A percentile compares a stretch with the other conserved stretches of the same genome.
These are phyloP conservation scores for Yamadazyma atmosphaerica DNA, from an alignment of 1,139 yeast species.

Conservation along the genomic window DNA sequence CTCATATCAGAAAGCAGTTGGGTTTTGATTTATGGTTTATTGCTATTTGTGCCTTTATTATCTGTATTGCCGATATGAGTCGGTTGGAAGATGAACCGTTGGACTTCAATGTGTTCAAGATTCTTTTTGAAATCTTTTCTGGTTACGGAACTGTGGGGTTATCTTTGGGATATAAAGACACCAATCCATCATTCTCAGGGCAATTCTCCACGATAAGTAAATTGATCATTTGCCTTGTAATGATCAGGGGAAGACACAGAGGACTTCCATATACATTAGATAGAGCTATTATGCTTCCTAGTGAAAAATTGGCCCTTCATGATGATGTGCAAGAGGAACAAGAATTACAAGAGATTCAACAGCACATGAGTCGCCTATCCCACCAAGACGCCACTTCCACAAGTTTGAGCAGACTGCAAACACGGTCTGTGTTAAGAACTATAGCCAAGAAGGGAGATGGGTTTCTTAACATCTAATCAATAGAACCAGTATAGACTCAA, in stretches of 20 bases:
- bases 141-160: slow-evolving; percentile 96
- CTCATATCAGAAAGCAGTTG: slow-evolving; percentile 86
- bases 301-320: slow-evolving; percentile 61
- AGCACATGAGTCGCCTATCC: background rate
- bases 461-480: background rate
- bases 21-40: slow-evolving; percentile 94
- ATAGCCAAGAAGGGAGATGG: slow-evolving; percentile 11
- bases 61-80: slow-evolving; percentile 79
- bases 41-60: slow-evolving; percentile 77
- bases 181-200: slow-evolving; percentile 68
- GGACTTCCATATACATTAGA: slow-evolving; percentile 92
- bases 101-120: slow-evolving; percentile 66
- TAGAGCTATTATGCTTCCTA: slow-evolving; percentile 87
- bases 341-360: background rate
- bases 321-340: slow-evolving; percentile 69
- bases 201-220: slow-evolving; percentile 31
- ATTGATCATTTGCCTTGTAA: slow-evolving; percentile 80
- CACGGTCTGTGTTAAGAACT: slow-evolving; percentile 6
- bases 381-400: slow-evolving; percentile 1
- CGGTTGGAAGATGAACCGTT: slow-evolving; percentile 47
- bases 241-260: slow-evolving; percentile 94
- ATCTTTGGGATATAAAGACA: slow-evolving; percentile 74
- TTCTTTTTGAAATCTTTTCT: slow-evolving; percentile 83
- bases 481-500: background rate
- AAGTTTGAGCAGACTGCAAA: background rate